These are phyloP conservation scores for Oldenlandia corymbosa DNA, from an alignment of 257 asterid genomes.

Conservation along the genomic window DNA sequence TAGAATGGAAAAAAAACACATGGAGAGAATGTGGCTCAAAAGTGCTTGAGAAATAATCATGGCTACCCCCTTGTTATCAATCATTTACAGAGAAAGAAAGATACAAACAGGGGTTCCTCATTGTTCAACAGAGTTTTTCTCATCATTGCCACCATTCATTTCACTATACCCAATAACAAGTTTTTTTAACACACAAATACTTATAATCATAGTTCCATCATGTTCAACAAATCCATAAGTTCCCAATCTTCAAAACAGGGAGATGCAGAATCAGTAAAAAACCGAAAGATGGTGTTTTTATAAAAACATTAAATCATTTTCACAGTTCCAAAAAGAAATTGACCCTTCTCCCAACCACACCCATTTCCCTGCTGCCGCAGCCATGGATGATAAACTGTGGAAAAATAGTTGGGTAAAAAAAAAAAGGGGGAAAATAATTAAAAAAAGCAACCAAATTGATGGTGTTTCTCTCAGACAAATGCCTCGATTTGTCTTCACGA, in stretches of 20 bases:
- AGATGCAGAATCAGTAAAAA: too few species aligned
- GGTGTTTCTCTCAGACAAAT: constrained; percentile 76
- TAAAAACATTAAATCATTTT: too few species aligned
- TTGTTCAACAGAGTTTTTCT: constrained; percentile 27
- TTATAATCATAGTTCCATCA: too few species aligned
- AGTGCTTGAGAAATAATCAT: constrained; percentile 65
- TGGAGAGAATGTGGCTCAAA: constrained; percentile 53
- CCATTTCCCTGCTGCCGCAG: too few species aligned
- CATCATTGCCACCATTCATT: constrained; percentile 64
- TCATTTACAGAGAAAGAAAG: constrained; percentile 11
- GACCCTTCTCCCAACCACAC: too few species aligned
- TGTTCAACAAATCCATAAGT: too few species aligned
- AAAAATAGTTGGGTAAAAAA: background rate
- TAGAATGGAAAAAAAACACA: background rate
- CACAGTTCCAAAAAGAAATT: too few species aligned
- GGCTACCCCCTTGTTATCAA: constrained; percentile 16
- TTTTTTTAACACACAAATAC: too few species aligned
- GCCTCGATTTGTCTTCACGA: constrained; percentile 79
- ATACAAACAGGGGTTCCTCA: constrained; percentile 29
- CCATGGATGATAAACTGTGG: too few species aligned
- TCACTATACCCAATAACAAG: constrained; percentile 9
- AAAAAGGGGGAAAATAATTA: background rate
- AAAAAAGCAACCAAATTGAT: background rate
- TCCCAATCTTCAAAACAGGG: too few species aligned
- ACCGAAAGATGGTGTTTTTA: too few species aligned